Evolutionary conservation across 495 filamentous ascomycete genomes (phyloP), one percentile per base, ranked within the genome.

Genomic region (Tuber brumale): DNA sequence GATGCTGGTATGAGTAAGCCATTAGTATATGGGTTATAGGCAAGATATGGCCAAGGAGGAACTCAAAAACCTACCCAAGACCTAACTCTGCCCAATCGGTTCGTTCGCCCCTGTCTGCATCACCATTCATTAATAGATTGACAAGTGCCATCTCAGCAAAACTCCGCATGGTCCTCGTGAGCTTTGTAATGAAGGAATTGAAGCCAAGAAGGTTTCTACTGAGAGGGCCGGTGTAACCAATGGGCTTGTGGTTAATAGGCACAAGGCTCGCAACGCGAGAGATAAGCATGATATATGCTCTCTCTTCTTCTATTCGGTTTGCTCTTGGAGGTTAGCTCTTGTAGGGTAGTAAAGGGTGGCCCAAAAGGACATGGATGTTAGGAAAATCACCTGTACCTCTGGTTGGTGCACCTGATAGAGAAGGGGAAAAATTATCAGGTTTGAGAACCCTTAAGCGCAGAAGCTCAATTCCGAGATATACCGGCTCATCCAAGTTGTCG

Each of bases 141-240:
- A 90, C 88, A 39, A 94, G 84, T 43, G 92, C 87, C 76, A 92
- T 91, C 85, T 99, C 96, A 45, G 94, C 85, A 61, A 97, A 84
- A 83, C 95, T 95, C 73, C 95, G 88, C 75, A 95, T 86, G 57
- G 89, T 89, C 73, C 89, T 87, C 31, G 94, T 93, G 45, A 97
- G 90, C 75, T 92, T 90, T 12, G 90, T 90, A 57, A 92, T 90
- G 76, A 97, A 86, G 0, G 94, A 93, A 76, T 93, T 92, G 85
- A 93, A 98, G 43, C 90, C 91, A 18, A 98, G 87, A 69, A 98
- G 87, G 80, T 95, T 92, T 82, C 94, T 90, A 86, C 92, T 97
- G 1, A 99, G 87, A 0, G 95, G 95, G 1, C 95, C 95, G 39
- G 95, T 97, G 84, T 97, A 99, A 39, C 96, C 94, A 80, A 94